A percentile compares a stretch with the other conserved stretches of the same genome.
phyloP scores from a whole-genome alignment of 2,329 filamentous ascomycete species.

The Apiospora pterosperma region DNA sequence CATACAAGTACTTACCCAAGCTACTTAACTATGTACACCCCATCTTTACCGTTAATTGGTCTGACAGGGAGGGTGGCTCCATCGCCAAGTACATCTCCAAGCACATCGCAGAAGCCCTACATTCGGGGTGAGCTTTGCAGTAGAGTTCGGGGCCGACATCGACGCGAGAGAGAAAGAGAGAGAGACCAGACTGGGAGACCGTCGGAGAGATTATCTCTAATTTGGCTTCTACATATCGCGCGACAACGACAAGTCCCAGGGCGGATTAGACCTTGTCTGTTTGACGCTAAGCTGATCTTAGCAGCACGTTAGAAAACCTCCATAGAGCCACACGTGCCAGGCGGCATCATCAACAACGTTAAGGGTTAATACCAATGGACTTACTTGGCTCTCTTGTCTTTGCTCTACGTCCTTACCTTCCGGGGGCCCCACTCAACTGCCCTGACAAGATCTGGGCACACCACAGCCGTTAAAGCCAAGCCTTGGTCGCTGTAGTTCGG shows the following conservation, averaged over 20 bases:
- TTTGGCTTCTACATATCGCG: too few relatives aligned
- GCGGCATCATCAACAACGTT: background rate
- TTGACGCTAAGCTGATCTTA: background rate
- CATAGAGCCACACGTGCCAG: background rate
- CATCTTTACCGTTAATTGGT: background rate
- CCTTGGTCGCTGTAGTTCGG: slow-evolving; percentile 19
- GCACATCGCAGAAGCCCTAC: background rate
- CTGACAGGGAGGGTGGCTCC: background rate
- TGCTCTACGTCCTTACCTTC: slow-evolving; percentile 27
- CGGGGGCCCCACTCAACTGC: slow-evolving; percentile 16
- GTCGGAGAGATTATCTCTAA: background rate
- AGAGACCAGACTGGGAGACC: background rate
- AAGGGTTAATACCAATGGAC: background rate
- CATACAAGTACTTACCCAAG: slow-evolving; percentile 6
- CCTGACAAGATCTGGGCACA: slow-evolving; percentile 16
- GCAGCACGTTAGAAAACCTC: background rate
- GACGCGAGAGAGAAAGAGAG: background rate
- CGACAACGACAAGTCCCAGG: background rate
- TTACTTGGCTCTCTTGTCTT: background rate
- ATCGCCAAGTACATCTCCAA: background rate
- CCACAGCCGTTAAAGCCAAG: slow-evolving; percentile 13
- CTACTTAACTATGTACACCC: background rate
- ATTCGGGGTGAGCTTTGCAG: background rate
- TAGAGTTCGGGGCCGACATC: background rate
- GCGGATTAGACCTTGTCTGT: background rate